A percentile compares a stretch with the other conserved stretches of the same genome.
Evolutionary conservation across 176 grass and related monocot genomes (phyloP).

Genomic region (Dendrocalamus sinicus): DNA sequence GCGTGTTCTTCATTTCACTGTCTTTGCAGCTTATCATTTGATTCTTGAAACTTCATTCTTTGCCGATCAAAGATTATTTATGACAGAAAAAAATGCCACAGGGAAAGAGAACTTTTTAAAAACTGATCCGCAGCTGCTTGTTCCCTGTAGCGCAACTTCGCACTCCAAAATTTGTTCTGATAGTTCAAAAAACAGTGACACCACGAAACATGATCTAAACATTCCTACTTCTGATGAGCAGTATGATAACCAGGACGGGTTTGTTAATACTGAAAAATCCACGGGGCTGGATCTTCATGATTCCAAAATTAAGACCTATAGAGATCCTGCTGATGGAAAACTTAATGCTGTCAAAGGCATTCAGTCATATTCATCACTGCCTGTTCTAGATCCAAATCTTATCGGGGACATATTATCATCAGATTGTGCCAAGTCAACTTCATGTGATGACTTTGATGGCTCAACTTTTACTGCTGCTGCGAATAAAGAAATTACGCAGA

Average conservation of each 20-base stretch:
- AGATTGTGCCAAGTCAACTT: conserved; percentile 47
- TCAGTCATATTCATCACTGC: conserved; percentile 23
- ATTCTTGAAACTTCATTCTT: conserved; percentile 93
- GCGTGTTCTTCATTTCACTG: conserved; percentile 74
- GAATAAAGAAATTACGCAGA: conserved; percentile 17
- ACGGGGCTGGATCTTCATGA: conserved; percentile 14
- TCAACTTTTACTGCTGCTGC: conserved; percentile 16
- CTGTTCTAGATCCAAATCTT: conserved; percentile 35
- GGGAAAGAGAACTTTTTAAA: conserved; percentile 49
- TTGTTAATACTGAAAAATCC: conserved; percentile 23
- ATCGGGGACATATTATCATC: conserved; percentile 3
- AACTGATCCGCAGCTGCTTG: conserved; percentile 26
- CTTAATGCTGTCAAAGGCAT: conserved; percentile 4
- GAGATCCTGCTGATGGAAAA: conserved; percentile 24
- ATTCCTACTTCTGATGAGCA: conserved; percentile 42
- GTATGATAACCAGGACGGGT: conserved; percentile 46
- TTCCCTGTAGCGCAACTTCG: conserved; percentile 2
- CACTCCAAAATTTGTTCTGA: conserved; percentile 43
- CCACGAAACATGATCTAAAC: conserved; percentile 33
- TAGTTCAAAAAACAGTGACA: conserved; percentile 36
- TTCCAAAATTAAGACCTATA: conserved; percentile 31
- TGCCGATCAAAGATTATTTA: conserved; percentile 80
- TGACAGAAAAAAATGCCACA: conserved; percentile 50
- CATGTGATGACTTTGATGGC: conserved; percentile 33
- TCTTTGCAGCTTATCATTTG: conserved; percentile 97